These are phyloP conservation scores for Acer saccharum DNA, from an alignment of 345 rosid species.

Conservation along the genomic window DNA sequence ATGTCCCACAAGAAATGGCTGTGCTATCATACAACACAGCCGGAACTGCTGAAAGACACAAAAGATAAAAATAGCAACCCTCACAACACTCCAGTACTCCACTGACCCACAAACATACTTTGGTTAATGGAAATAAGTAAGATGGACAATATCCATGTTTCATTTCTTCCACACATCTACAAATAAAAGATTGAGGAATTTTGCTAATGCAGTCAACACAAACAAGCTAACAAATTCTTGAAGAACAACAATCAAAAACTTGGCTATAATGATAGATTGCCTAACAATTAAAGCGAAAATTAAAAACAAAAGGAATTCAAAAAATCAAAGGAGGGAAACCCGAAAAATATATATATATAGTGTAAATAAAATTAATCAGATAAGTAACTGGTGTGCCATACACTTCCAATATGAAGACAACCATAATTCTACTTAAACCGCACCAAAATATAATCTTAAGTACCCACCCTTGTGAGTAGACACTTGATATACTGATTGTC, in stretches of 20 bases:
- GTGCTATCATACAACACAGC: neutral
- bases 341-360: neutral
- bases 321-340: neutral
- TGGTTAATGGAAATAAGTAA: neutral
- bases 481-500: conserved; percentile 85
- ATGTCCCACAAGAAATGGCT: neutral
- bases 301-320: neutral
- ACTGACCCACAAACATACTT: neutral
- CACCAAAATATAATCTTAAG: neutral
- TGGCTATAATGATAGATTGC: neutral
- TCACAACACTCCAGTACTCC: neutral
- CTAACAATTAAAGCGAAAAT: neutral
- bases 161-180: neutral
- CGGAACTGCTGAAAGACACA: neutral
- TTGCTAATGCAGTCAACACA: neutral
- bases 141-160: neutral
- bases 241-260: neutral
- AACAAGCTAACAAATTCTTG: neutral
- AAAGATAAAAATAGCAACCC: neutral
- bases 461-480: conserved; percentile 69
- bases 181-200: neutral
- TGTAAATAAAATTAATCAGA: conserved; percentile 2
- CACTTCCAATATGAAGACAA: conserved; percentile 14
- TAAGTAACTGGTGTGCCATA: conserved; percentile 1
- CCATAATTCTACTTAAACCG: neutral